phyloP scores from a whole-genome alignment of 495 filamentous ascomycete genomes.

The Penicillium nucicola region DNA sequence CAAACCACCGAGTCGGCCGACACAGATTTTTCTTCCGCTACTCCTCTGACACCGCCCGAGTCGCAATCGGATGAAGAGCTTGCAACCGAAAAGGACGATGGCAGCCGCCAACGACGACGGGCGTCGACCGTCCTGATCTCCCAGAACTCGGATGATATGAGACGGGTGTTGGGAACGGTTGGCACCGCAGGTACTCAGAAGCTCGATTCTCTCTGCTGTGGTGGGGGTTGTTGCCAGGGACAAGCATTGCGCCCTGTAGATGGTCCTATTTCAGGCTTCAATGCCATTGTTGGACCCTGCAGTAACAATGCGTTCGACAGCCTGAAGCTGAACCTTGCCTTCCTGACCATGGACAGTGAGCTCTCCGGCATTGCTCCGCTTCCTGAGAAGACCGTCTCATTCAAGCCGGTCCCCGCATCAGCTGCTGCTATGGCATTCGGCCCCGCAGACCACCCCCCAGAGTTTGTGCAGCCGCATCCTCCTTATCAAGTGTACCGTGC shows the following conservation, averaged over 20 bases:
- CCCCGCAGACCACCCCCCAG: slow-evolving; percentile 64
- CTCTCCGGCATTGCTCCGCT: slow-evolving; percentile 68
- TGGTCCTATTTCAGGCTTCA: slow-evolving; percentile 51
- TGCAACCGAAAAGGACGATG: slow-evolving; percentile 25
- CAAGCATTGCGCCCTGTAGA: slow-evolving; percentile 46
- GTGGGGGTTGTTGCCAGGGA: slow-evolving; percentile 85
- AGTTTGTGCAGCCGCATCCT: slow-evolving; percentile 91
- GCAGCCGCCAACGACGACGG: slow-evolving; percentile 57
- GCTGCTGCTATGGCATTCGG: slow-evolving; percentile 32
- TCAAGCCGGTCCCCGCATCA: slow-evolving; percentile 49
- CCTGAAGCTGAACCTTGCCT: slow-evolving; percentile 70
- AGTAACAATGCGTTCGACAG: slow-evolving; percentile 82
- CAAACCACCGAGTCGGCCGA: slow-evolving; percentile 37
- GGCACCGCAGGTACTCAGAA: slow-evolving; percentile 46
- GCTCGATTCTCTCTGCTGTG: slow-evolving; percentile 73
- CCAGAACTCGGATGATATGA: slow-evolving; percentile 70
- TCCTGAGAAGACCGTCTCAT: slow-evolving; percentile 68
- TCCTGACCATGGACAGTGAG: slow-evolving; percentile 62
- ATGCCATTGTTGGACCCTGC: slow-evolving; percentile 56
- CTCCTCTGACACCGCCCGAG: slow-evolving; percentile 52
- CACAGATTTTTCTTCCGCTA: slow-evolving; percentile 44
- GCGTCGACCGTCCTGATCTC: slow-evolving; percentile 80
- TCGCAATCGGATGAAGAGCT: slow-evolving; percentile 44
- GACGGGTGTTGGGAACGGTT: slow-evolving; percentile 54
- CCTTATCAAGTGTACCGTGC: slow-evolving; percentile 89